Evolutionary conservation across 768 basidiomycete genomes (phyloP).

Genomic region (Tricholoma flavovirens): DNA sequence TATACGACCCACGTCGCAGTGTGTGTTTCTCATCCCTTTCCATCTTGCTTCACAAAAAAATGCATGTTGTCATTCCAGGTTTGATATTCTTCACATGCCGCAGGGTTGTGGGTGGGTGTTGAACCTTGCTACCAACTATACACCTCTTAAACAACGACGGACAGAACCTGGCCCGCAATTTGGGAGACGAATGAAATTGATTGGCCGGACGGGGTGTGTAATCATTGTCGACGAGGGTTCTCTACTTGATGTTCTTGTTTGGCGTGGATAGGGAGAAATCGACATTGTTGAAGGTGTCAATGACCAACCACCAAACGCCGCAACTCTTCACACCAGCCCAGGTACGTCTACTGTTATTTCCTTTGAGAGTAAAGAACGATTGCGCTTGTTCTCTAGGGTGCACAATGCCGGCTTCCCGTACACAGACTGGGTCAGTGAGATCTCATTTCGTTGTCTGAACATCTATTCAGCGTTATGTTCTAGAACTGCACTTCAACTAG

Average conservation of each 20-base stretch:
- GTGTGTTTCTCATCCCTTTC: slow-evolving; percentile 26
- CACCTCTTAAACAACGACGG: background rate
- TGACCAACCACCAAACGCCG: slow-evolving; percentile 30
- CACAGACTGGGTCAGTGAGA: slow-evolving; percentile 38
- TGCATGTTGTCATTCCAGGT: slow-evolving; percentile 17
- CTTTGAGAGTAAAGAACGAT: slow-evolving; percentile 15
- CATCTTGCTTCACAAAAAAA: background rate
- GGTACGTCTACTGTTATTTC: slow-evolving; percentile 36
- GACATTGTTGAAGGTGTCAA: slow-evolving; percentile 40
- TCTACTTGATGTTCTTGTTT: background rate
- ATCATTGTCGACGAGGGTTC: no score
- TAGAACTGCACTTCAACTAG: slow-evolving; percentile 32
- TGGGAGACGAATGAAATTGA: slow-evolving; percentile 43
- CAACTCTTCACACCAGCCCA: slow-evolving; percentile 31
- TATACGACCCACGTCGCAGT: slow-evolving; percentile 50
- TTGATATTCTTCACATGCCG: slow-evolving; percentile 49
- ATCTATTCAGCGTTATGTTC: slow-evolving; percentile 9
- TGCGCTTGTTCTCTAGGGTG: slow-evolving; percentile 35
- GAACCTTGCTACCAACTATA: background rate
- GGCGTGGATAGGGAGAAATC: background rate
- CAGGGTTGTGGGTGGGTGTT: slow-evolving; percentile 48
- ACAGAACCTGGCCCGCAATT: slow-evolving; percentile 45
- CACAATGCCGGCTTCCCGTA: slow-evolving; percentile 44
- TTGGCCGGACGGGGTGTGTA: slow-evolving; percentile 40
- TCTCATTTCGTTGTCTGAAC: slow-evolving; percentile 28